Evolutionary conservation across 192 early-diverging fungal species (phyloP), one percentile per base, ranked within the genome.

Genomic region (Geranomyces variabilis): DNA sequence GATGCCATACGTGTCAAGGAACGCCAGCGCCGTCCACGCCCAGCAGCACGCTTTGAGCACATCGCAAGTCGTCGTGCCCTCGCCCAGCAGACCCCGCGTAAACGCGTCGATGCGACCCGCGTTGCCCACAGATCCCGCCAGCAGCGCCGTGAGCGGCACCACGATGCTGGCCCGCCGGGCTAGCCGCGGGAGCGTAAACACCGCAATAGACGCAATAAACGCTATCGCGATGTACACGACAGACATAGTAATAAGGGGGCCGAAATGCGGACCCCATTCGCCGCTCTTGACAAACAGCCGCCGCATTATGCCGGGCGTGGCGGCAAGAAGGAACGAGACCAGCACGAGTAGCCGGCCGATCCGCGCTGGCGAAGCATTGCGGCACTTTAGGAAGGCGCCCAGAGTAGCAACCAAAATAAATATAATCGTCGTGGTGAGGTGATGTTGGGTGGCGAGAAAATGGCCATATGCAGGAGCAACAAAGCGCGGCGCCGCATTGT

Each of bases 401-500:
- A 60, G 8, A 7, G 17, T 33, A 7, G 17, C 17, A 2, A 60
- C 31, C 21, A 60, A 7, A 60, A 60, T 60, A 19, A 60, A 60
- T 8, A 26, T 60, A 17, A 26, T 30, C 29, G 58, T 33, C 5
- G 29, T 34, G 3, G 31, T 19, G 43, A 33, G 14, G 43, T 56
- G 53, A 26, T 56, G 51, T 19, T 63, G 64, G 6, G 41, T 21
- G 6, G 73, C 43, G 10, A 75, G 73, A 44, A 68, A 75, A 12
- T 69, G 66, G 15, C 73, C 73, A 48, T 75, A 75, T 13, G 68
- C 41, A 5, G 73, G 73, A 2, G 73, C 73, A 24, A 69, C 65
- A 21, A 67, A 69, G 6, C 36, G 33, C 13, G 66, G 71, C 44
- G 21, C 63, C 21, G 41, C 43, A 5, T 31, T 17, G 28, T 64